Conservation (phyloP, 2,329 filamentous ascomycete species). For the Neofusicoccum parvum region DNA sequence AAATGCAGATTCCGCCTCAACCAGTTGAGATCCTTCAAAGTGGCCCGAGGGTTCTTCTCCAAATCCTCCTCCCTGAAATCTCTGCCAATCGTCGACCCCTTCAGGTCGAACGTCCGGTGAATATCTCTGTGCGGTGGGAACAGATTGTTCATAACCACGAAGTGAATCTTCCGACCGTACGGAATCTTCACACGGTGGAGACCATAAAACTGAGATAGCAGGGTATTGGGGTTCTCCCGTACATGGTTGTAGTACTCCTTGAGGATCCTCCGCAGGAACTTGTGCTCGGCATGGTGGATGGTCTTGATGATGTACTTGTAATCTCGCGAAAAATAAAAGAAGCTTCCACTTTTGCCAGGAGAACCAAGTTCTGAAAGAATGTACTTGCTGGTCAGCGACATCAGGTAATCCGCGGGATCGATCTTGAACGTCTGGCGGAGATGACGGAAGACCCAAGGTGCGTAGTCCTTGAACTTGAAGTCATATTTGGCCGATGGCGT, state of each 20-base stretch:
- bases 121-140: conserved; percentile 98
- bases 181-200: conserved; percentile 97
- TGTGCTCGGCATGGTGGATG: conserved; percentile 93
- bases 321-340: conserved; percentile 99
- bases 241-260: conserved; percentile 95
- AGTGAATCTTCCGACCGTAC: conserved; percentile 97
- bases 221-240: conserved; percentile 88
- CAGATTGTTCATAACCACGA: conserved; percentile 99
- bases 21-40: conserved; percentile 97
- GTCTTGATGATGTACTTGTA: conserved; percentile 99
- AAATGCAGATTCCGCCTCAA: conserved; percentile 80
- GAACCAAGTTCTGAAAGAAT: conserved; percentile 96
- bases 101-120: conserved; percentile 94
- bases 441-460: conserved; percentile 98
- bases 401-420: conserved; percentile 95
- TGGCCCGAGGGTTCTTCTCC: conserved; percentile 85
- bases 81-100: conserved; percentile 91
- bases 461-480: conserved; percentile 99
- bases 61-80: conserved; percentile 89
- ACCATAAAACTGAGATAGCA: conserved; percentile 97
- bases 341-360: conserved; percentile 96
- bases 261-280: conserved; percentile 79
- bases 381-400: conserved; percentile 98
- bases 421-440: conserved; percentile 84
- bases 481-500: conserved; percentile 98